These are phyloP conservation scores for Backusella luteola DNA, from an alignment of 192 early-diverging fungal genomes.

Conservation along the genomic window DNA sequence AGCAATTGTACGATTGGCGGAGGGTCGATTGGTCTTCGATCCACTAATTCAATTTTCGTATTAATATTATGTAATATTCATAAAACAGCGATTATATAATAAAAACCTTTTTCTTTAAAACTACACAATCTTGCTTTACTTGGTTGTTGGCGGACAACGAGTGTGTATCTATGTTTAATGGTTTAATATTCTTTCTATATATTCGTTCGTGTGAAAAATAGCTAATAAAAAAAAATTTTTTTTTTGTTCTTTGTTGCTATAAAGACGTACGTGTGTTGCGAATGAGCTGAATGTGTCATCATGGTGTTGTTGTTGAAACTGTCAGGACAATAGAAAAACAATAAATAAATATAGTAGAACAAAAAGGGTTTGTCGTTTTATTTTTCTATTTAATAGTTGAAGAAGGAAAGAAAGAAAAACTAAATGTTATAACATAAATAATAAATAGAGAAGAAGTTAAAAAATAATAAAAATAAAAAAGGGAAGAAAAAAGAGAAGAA, in stretches of 20 bases:
- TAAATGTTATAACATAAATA: too few relatives aligned
- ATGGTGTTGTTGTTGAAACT: neutral
- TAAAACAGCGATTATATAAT: neutral
- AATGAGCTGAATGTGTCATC: constrained; percentile 6
- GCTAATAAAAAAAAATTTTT: neutral
- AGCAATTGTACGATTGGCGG: constrained; percentile 66
- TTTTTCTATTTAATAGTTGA: neutral
- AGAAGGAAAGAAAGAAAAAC: neutral
- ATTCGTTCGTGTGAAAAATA: constrained; percentile 2
- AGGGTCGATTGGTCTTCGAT: constrained; percentile 78
- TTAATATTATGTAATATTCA: neutral
- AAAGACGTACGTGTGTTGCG: neutral
- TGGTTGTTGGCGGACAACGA: constrained; percentile 83
- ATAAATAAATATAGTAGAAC: constrained; percentile 6
- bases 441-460: too few relatives aligned
- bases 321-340: neutral
- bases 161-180: constrained; percentile 38
- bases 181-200: neutral
- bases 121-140: constrained; percentile 91
- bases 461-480: neutral
- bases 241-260: constrained; percentile 1
- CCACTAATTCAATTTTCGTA: constrained; percentile 43
- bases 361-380: neutral
- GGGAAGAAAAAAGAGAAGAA: neutral
- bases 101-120: constrained; percentile 85